These are phyloP conservation scores for Sporothrix humicola DNA, from an alignment of 2,329 filamentous ascomycete species.

Conservation along the genomic window DNA sequence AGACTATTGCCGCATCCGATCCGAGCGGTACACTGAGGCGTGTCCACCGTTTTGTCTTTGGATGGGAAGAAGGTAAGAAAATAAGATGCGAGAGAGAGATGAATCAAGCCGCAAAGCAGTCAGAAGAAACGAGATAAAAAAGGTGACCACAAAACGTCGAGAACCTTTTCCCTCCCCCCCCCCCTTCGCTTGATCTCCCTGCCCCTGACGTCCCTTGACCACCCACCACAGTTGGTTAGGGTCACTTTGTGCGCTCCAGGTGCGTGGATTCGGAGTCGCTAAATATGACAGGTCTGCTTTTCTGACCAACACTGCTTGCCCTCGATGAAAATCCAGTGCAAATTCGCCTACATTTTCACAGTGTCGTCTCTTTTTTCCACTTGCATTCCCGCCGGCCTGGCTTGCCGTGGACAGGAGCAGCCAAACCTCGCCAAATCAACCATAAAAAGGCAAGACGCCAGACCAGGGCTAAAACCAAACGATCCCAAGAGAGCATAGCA, in stretches of 20 bases:
- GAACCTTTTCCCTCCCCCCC: background rate
- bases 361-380: slow-evolving; percentile 2
- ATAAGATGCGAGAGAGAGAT: background rate
- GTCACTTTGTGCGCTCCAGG: slow-evolving; percentile 27
- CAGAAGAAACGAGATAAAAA: background rate
- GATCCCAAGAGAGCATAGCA: slow-evolving; percentile 2
- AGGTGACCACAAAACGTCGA: background rate
- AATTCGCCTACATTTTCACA: no score
- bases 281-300: slow-evolving; percentile 28
- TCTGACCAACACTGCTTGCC: no score
- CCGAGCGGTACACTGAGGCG: background rate
- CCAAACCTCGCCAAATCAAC: background rate
- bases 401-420: background rate
- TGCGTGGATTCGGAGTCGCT: slow-evolving; percentile 27
- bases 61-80: background rate
- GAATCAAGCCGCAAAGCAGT: background rate
- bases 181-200: background rate
- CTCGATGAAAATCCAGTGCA: no score
- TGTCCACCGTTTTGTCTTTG: background rate
- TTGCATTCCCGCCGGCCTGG: background rate
- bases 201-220: background rate
- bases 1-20: background rate
- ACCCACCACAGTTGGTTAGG: background rate
- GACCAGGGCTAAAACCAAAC: slow-evolving; percentile 9
- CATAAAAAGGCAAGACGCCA: background rate